A percentile compares a stretch with the other conserved stretches of the same genome.
phyloP scores from a whole-genome alignment of 108 stramenopile species.

The Aureococcus anophagefferens region DNA sequence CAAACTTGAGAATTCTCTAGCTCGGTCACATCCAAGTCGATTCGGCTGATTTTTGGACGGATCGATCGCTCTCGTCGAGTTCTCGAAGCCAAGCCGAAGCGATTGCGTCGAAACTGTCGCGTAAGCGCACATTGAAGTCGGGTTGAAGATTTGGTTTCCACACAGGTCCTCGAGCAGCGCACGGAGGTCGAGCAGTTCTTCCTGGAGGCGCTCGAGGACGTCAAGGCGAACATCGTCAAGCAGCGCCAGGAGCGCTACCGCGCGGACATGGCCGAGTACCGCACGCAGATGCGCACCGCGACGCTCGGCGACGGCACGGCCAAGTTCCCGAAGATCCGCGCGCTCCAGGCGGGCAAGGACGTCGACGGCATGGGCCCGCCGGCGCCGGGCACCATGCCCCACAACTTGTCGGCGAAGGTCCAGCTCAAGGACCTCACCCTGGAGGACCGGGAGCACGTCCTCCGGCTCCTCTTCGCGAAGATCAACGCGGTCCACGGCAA shows the following conservation, averaged over 20 bases:
- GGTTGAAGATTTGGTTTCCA: too few relatives aligned
- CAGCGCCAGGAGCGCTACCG: constrained; percentile 9
- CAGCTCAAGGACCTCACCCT: constrained; percentile 32
- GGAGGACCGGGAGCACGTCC: constrained; percentile 49
- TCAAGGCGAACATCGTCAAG: constrained; percentile 23
- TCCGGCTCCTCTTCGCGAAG: constrained; percentile 49
- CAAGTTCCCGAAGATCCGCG: constrained; percentile 25
- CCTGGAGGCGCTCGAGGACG: constrained; percentile 33
- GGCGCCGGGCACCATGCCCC: background rate
- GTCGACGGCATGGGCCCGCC: background rate
- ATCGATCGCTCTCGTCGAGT: too few relatives aligned
- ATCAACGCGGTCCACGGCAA: constrained; percentile 41
- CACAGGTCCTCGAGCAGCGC: constrained; percentile 44
- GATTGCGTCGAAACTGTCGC: too few relatives aligned
- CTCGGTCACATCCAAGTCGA: too few relatives aligned
- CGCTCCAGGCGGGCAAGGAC: constrained; percentile 9
- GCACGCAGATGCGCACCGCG: constrained; percentile 7
- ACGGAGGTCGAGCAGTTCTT: constrained; percentile 51
- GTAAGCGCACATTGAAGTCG: too few relatives aligned
- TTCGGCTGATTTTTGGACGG: too few relatives aligned
- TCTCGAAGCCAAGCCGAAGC: too few relatives aligned
- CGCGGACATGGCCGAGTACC: background rate
- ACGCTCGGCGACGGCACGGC: constrained; percentile 1
- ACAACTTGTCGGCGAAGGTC: background rate
- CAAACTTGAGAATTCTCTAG: too few relatives aligned